These are phyloP conservation scores for Cairneyella variabilis DNA, from an alignment of 495 filamentous ascomycete genomes.

Conservation along the genomic window DNA sequence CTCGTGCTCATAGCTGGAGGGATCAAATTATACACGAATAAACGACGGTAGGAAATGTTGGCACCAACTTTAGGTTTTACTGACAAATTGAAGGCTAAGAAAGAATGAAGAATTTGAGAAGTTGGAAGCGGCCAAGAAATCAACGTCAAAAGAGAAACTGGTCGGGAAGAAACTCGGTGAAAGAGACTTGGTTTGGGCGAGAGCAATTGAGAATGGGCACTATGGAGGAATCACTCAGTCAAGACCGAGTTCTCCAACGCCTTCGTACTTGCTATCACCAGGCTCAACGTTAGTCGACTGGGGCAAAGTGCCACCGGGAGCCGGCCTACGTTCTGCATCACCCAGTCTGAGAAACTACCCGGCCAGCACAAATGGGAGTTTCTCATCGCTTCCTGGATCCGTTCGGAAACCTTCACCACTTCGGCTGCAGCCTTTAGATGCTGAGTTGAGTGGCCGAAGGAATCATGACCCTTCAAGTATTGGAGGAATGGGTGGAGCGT, in stretches of 20 bases:
- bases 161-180: conserved; percentile 36
- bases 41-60: conserved; percentile 27
- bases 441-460: background rate
- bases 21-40: conserved; percentile 30
- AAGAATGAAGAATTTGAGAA: conserved; percentile 16
- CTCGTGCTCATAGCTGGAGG: conserved; percentile 27
- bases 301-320: background rate
- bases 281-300: conserved; percentile 7
- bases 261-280: conserved; percentile 12
- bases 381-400: background rate
- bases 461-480: conserved; percentile 6
- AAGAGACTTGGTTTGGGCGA: conserved; percentile 41
- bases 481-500: conserved; percentile 13
- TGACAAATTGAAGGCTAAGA: conserved; percentile 14
- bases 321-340: no score
- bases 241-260: conserved; percentile 31
- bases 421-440: conserved; percentile 14
- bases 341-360: conserved; percentile 10
- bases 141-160: conserved; percentile 31
- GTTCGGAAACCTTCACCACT: conserved; percentile 20
- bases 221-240: conserved; percentile 44
- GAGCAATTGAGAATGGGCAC: conserved; percentile 41
- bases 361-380: background rate
- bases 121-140: conserved; percentile 21
- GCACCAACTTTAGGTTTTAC: conserved; percentile 17